Evolutionary conservation across 2,329 filamentous ascomycete species (phyloP).

Genomic region (Tolypocladium ophioglossoides): DNA sequence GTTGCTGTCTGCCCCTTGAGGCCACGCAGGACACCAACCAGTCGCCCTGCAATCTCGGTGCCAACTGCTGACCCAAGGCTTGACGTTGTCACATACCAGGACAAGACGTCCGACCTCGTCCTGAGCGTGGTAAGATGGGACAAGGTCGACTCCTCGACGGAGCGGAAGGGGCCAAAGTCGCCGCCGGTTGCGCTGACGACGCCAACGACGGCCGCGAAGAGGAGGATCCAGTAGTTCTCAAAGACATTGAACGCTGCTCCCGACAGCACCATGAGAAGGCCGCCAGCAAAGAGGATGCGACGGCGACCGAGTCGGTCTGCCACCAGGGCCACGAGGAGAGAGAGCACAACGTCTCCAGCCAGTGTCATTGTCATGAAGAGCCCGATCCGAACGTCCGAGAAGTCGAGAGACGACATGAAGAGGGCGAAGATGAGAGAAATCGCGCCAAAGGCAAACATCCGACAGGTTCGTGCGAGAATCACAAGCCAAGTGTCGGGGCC

Average conservation of each 20-base stretch:
- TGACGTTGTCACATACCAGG: conserved; percentile 52
- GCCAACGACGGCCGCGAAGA: conserved; percentile 47
- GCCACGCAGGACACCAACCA: conserved; percentile 36
- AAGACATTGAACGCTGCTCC: conserved; percentile 42
- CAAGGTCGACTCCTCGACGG: conserved; percentile 55
- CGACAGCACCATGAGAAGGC: conserved; percentile 44
- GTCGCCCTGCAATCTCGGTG: conserved; percentile 38
- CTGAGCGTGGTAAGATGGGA: conserved; percentile 46
- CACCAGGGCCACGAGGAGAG: conserved; percentile 44
- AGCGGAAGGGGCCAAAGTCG: conserved; percentile 58
- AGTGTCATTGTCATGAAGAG: conserved; percentile 56
- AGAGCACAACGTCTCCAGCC: conserved; percentile 48
- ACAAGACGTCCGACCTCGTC: conserved; percentile 50
- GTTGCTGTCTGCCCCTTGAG: conserved; percentile 36
- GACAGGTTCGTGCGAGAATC: conserved; percentile 39
- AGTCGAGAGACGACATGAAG: conserved; percentile 44
- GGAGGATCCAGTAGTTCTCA: conserved; percentile 48
- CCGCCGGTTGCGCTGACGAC: conserved; percentile 52
- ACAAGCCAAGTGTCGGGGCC: conserved; percentile 42
- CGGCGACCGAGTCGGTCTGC: conserved; percentile 48
- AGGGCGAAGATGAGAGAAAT: conserved; percentile 50
- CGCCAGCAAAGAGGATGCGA: conserved; percentile 40
- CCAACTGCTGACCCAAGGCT: conserved; percentile 45
- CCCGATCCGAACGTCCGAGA: conserved; percentile 49
- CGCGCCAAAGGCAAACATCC: conserved; percentile 55